A percentile compares a stretch with the other conserved stretches of the same genome.
phyloP scores from a whole-genome alignment of 495 filamentous ascomycete species.

The Platismatia glauca region DNA sequence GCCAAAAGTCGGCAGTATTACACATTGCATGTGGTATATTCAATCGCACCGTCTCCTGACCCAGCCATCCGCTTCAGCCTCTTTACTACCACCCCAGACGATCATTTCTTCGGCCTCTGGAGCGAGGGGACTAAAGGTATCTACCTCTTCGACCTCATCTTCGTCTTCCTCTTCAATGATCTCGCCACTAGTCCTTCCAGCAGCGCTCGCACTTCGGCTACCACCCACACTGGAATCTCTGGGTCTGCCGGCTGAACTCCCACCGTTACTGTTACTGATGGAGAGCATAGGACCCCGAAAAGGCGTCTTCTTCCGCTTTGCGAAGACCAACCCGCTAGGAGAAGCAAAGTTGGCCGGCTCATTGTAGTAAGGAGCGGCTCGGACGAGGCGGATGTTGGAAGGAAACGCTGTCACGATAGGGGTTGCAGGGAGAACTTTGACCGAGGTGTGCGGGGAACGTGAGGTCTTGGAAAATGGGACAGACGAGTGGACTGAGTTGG shows the following conservation, averaged over 20 bases:
- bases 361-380: slow-evolving; percentile 48
- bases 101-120: slow-evolving; percentile 45
- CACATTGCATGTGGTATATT: neutral
- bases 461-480: slow-evolving; percentile 40
- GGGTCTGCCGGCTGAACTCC: slow-evolving; percentile 17
- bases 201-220: slow-evolving; percentile 43
- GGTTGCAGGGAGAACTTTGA: slow-evolving; percentile 91
- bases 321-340: slow-evolving; percentile 67
- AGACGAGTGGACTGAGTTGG: slow-evolving; percentile 59
- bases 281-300: slow-evolving; percentile 80
- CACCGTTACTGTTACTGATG: slow-evolving; percentile 34
- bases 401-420: slow-evolving; percentile 74
- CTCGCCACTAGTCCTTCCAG: slow-evolving; percentile 51
- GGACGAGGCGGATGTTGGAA: slow-evolving; percentile 75
- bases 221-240: slow-evolving; percentile 30
- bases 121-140: slow-evolving; percentile 52
- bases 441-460: slow-evolving; percentile 74
- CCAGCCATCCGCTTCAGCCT: slow-evolving; percentile 14
- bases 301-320: slow-evolving; percentile 76
- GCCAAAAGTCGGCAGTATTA: slow-evolving; percentile 18
- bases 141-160: slow-evolving; percentile 63
- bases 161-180: slow-evolving; percentile 83
- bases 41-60: slow-evolving; percentile 12
- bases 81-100: slow-evolving; percentile 31
- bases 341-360: slow-evolving; percentile 37